Evolutionary conservation across 805 yeast species (phyloP), one percentile per base, ranked within the genome.

Genomic region (Cyberlindnera americana): DNA sequence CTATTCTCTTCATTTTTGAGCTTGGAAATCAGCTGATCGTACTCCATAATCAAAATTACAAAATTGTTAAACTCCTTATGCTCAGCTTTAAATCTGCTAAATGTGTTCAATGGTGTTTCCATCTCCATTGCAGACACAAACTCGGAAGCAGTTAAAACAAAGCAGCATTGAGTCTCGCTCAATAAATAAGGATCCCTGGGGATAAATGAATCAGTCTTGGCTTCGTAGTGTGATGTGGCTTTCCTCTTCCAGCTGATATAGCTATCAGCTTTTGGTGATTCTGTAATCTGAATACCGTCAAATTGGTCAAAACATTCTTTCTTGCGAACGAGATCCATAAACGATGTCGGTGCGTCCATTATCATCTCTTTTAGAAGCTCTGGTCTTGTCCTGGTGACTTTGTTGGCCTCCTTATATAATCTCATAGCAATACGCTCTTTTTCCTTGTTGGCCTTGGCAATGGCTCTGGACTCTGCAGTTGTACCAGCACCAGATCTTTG

Each of bases 291-390:
- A 34, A 71, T 48, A 43, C 61, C 35, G 13, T 19, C 41, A 14
- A 53, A 25, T 35, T 42, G 41, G 21, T 33, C 19, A 22, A 42
- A 28, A 36, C 53, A 40, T n/a, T 58, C 48, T 49, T 52, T 18
- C 30, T 59, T 54, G 19, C 61, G 52, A 17, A 76, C 54, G 6
- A 37, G 32, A 0, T 58, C 50, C 18, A 61, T 38, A 9, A 69
- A 37, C 5, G 33, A 37, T 8, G 38, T 33, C 1, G 81, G 69
- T 15, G 75, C 51, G 13, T 64, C 64, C 0, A 80, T 43, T 5
- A 66, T 61, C 70, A 82, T 76, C 41, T 75, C 78, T 2, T 61
- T 46, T 21, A 77, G 53, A 4, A 79, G 59, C 25, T 76, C 81
- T 7, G 69, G 77, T 50, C 72, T 77, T 17, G 69, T 59, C 36